Evolutionary conservation across 2,329 filamentous ascomycete species (phyloP).

Genomic region (Trichoderma citrinoviride): DNA sequence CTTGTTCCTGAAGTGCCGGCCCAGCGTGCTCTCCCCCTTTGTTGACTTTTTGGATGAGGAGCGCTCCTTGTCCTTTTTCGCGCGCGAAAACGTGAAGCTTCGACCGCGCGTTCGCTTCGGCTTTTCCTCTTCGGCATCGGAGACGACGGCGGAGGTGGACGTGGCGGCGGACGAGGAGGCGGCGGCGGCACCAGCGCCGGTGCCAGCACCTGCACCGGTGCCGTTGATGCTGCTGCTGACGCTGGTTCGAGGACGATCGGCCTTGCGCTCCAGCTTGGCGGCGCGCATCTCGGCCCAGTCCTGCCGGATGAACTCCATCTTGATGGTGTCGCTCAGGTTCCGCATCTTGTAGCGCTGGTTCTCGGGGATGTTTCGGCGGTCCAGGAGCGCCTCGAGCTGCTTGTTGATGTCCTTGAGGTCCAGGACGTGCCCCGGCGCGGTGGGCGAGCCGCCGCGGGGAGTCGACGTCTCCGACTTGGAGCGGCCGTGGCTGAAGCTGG

Average conservation of each 20-base stretch:
- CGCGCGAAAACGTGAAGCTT: conserved; percentile 74
- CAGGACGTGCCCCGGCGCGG: conserved; percentile 47
- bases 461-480: conserved; percentile 33
- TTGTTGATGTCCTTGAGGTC: conserved; percentile 55
- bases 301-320: conserved; percentile 91
- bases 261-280: conserved; percentile 44
- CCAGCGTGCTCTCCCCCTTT: conserved; percentile 61
- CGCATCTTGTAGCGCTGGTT: conserved; percentile 95
- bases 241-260: conserved; percentile 45
- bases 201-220: conserved; percentile 16
- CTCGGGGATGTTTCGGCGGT: conserved; percentile 88
- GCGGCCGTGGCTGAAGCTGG: conserved; percentile 39
- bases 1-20: conserved; percentile 66
- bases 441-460: conserved; percentile 15
- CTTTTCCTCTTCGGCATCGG: conserved; percentile 47
- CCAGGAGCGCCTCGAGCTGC: conserved; percentile 64
- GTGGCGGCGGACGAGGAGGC: conserved; percentile 27
- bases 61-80: conserved; percentile 52
- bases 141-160: conserved; percentile 38
- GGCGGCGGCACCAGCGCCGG: neutral
- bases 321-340: conserved; percentile 81
- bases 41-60: conserved; percentile 70
- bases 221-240: conserved; percentile 43
- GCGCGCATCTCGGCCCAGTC: conserved; percentile 71
- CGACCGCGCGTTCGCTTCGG: conserved; percentile 47